These are phyloP conservation scores for Phyllosticta ampelicida DNA, from an alignment of 2,329 filamentous ascomycete species.

Conservation along the genomic window DNA sequence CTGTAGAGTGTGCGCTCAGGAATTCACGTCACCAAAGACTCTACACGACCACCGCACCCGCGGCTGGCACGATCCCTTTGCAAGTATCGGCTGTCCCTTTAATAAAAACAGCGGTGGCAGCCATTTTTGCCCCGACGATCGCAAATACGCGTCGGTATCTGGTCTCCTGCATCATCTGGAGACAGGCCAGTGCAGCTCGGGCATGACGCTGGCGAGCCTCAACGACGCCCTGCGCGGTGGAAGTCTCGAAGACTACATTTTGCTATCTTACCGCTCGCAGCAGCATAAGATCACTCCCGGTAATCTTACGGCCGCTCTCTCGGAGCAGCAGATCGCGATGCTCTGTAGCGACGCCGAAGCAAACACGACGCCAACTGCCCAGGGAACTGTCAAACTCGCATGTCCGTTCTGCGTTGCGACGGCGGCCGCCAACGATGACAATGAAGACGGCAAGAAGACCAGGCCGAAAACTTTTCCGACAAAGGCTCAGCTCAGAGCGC, in stretches of 20 bases:
- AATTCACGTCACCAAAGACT: constrained; percentile 10
- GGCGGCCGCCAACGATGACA: neutral
- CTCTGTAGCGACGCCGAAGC: neutral
- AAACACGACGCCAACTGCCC: neutral
- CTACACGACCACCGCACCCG: constrained; percentile 11
- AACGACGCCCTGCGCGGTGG: constrained; percentile 4
- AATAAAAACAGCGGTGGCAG: neutral
- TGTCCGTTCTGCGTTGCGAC: constrained; percentile 1
- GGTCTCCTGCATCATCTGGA: constrained; percentile 9
- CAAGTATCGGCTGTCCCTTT: constrained; percentile 6
- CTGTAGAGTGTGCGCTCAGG: constrained; percentile 4
- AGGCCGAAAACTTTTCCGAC: constrained; percentile 3
- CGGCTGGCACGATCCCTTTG: constrained; percentile 9
- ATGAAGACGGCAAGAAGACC: neutral
- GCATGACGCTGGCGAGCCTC: constrained; percentile 1
- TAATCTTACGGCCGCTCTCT: neutral
- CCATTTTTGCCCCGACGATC: neutral
- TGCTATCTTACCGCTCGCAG: neutral
- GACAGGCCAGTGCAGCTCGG: constrained; percentile 2
- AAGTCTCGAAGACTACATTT: constrained; percentile 5
- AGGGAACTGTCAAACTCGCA: neutral
- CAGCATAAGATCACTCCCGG: neutral
- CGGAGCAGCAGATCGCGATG: neutral
- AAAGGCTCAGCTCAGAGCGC: constrained; percentile 1
- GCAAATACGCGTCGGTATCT: neutral